Conservation (phyloP, 129 eudicot species). For the Tagetes patula region DNA sequence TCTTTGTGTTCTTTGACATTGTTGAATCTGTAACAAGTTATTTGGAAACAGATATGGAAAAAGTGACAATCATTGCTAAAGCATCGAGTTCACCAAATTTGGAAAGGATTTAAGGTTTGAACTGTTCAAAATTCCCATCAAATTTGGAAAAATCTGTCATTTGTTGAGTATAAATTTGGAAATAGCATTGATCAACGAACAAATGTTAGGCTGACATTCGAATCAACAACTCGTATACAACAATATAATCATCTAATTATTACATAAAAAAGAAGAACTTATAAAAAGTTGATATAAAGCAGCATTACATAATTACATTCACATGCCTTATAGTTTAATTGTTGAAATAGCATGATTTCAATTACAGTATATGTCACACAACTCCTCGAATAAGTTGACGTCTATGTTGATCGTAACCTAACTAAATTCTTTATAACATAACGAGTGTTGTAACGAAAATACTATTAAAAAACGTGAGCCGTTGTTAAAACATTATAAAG, state of each 20-base stretch:
- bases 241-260: not conserved
- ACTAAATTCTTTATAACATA: too few relatives aligned
- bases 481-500: too few relatives aligned
- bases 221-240: not conserved
- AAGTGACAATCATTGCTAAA: constrained; percentile 1
- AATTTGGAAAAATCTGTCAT: constrained; percentile 12
- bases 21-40: constrained; percentile 5
- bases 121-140: not conserved
- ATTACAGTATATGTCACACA: not conserved
- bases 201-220: constrained; percentile 24
- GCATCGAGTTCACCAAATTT: not conserved
- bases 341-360: not conserved
- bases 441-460: too few relatives aligned
- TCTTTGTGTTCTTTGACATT: constrained; percentile 37
- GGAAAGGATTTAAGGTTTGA: not conserved
- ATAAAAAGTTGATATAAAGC: not conserved
- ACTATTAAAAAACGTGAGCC: too few relatives aligned
- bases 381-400: not conserved
- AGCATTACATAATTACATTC: not conserved
- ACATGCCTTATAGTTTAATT: not conserved
- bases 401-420: too few relatives aligned
- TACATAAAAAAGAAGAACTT: not conserved
- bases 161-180: constrained; percentile 29
- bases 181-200: constrained; percentile 9
- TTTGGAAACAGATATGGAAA: not conserved